phyloP scores from a whole-genome alignment of 2,329 filamentous ascomycete species.

The Aspergillus sp. region DNA sequence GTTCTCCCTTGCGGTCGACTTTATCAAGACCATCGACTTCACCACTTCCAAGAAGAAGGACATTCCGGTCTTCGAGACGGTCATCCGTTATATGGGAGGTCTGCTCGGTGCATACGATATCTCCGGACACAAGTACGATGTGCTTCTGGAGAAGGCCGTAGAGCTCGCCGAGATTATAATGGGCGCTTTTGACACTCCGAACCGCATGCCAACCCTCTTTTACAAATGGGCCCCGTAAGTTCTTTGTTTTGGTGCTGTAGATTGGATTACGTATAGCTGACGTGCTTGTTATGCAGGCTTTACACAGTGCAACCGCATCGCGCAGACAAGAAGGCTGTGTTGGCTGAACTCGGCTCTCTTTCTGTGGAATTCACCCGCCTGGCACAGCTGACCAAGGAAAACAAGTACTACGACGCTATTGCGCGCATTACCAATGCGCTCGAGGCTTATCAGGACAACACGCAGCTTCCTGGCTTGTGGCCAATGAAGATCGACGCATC shows the following conservation, averaged over 20 bases:
- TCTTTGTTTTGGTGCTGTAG: neutral
- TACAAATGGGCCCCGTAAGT: constrained; percentile 72
- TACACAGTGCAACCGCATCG: constrained; percentile 54
- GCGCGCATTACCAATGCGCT: constrained; percentile 81
- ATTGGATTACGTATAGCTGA: neutral
- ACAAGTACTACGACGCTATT: constrained; percentile 87
- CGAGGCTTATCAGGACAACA: constrained; percentile 70
- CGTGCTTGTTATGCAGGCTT: neutral
- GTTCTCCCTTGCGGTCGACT: constrained; percentile 74
- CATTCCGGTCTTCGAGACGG: constrained; percentile 91
- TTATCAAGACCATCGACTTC: constrained; percentile 76
- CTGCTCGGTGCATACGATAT: constrained; percentile 85
- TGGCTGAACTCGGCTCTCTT: constrained; percentile 74
- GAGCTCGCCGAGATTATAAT: constrained; percentile 80
- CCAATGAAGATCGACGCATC: constrained; percentile 75
- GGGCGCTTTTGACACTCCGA: constrained; percentile 85
- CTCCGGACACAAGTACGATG: constrained; percentile 67
- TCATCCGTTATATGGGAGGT: constrained; percentile 87
- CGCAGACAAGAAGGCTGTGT: constrained; percentile 57
- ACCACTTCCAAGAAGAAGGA: constrained; percentile 66
- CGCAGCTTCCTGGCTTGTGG: constrained; percentile 75
- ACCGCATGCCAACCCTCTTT: constrained; percentile 83
- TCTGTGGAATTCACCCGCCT: constrained; percentile 87
- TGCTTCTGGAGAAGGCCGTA: constrained; percentile 74
- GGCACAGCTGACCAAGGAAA: constrained; percentile 77